phyloP scores from a whole-genome alignment of 2,329 filamentous ascomycete genomes.

The Daldinia eschscholtzii region DNA sequence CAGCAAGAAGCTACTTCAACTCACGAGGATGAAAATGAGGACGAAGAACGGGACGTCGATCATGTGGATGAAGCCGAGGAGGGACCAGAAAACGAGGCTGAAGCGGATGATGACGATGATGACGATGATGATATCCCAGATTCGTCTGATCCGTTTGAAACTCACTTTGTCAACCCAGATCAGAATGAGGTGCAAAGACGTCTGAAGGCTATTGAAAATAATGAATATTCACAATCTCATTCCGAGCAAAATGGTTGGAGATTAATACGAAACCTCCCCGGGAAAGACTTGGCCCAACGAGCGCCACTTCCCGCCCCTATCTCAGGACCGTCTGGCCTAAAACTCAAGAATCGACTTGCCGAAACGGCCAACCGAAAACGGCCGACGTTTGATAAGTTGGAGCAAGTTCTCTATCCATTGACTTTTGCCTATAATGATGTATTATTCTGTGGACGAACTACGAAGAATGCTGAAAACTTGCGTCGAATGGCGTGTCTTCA shows the following conservation, averaged over 20 bases:
- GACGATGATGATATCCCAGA: conserved; percentile 65
- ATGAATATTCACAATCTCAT: conserved; percentile 66
- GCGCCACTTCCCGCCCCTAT: conserved; percentile 54
- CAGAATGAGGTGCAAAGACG: conserved; percentile 68
- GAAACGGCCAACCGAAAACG: conserved; percentile 66
- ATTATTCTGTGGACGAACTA: conserved; percentile 78
- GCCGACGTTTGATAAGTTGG: conserved; percentile 69
- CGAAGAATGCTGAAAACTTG: conserved; percentile 75
- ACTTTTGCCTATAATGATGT: conserved; percentile 88
- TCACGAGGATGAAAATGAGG: conserved; percentile 40
- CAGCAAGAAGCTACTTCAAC: conserved; percentile 48
- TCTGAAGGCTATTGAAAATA: conserved; percentile 63
- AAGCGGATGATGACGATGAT: conserved; percentile 62
- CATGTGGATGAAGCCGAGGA: conserved; percentile 65
- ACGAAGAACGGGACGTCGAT: conserved; percentile 57
- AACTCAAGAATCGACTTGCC: conserved; percentile 78
- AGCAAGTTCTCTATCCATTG: conserved; percentile 75
- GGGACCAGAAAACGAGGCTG: conserved; percentile 54
- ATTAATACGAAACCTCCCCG: conserved; percentile 62
- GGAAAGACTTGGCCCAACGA: conserved; percentile 53
- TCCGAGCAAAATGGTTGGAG: conserved; percentile 61
- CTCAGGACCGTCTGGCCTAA: conserved; percentile 60
- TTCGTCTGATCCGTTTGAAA: conserved; percentile 78
- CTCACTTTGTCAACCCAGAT: conserved; percentile 80
- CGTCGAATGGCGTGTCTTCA: conserved; percentile 83